phyloP scores from a whole-genome alignment of 345 rosid genomes.

The Heritiera littoralis region DNA sequence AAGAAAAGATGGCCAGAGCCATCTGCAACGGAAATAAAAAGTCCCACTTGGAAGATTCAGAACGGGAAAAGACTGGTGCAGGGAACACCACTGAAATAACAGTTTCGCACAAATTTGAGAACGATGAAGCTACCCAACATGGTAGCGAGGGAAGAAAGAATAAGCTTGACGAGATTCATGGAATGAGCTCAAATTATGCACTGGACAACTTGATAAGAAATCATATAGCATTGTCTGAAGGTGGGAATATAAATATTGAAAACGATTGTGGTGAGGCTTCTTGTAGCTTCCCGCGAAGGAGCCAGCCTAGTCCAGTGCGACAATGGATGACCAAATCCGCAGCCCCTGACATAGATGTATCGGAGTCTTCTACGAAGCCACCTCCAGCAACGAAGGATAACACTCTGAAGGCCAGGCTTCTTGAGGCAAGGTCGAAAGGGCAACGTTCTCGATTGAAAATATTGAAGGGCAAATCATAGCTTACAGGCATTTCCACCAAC shows the following conservation, averaged over 20 bases:
- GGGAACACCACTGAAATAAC: conserved; percentile 33
- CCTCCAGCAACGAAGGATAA: conserved; percentile 52
- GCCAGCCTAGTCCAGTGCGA: conserved; percentile 69
- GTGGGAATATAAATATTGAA: conserved; percentile 35
- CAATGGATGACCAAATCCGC: conserved; percentile 70
- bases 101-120: conserved; percentile 34
- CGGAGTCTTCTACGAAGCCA: conserved; percentile 50
- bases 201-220: conserved; percentile 63
- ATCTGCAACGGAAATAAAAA: conserved; percentile 49
- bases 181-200: conserved; percentile 47
- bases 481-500: not conserved
- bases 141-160: conserved; percentile 38
- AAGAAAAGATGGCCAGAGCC: conserved; percentile 76
- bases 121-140: conserved; percentile 31
- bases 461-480: conserved; percentile 54
- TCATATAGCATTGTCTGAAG: conserved; percentile 60
- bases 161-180: conserved; percentile 43
- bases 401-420: conserved; percentile 75
- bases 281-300: conserved; percentile 60
- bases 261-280: conserved; percentile 55
- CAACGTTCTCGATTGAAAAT: conserved; percentile 54
- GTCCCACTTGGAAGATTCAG: conserved; percentile 33
- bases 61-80: conserved; percentile 31
- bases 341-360: conserved; percentile 44
- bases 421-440: conserved; percentile 67